Evolutionary conservation across 805 yeast species (phyloP), one percentile per base, ranked within the genome.

Genomic region (Saccharomyces jurei): DNA sequence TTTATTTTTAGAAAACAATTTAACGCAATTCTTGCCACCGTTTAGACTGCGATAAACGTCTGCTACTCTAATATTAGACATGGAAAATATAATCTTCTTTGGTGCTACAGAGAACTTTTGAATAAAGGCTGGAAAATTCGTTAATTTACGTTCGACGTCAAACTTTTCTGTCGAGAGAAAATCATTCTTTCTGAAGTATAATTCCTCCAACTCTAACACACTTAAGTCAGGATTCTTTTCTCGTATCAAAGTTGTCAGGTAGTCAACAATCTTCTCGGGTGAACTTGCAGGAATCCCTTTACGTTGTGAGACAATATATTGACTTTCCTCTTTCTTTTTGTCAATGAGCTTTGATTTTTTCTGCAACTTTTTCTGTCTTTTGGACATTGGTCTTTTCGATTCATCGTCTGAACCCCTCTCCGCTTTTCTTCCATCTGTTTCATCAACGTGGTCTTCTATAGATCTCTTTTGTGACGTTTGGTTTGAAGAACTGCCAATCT

Each of bases 51-150:
- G 79, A 64, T 80, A 85, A 2, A 89, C 77, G 63, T 91, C 97
- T 63, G 97, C 92, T 1, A 89, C 94, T 60, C 97, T 78, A 26
- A 89, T 74, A 10, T 96, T 94, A 0, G 96, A 88, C 75, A 86
- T 79, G 0, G 91, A 84, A 69, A 58, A 82, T 66, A 70, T 78
- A 73, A 74, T 61, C 0, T 77, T 71, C n/a, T 70, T 62, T 25
- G 71, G 71, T 29, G 78, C 71, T 59, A 67, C 75, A 63, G 85
- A 80, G 56, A 76, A 80, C 41, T 71, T 68, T 41, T 74, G 73
- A 31, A 89, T 70, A 64, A 82, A 90, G 25, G 71, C 72, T 2
- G 79, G 69, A 53, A 87, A 73, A 58, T 83, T 81, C 1, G 77
- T 82, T 56, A 87, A 68, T 41, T 65, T 76, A 58, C 96, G 76